Conservation (phyloP, 2,329 filamentous ascomycete genomes). For the Fusarium siculi region DNA sequence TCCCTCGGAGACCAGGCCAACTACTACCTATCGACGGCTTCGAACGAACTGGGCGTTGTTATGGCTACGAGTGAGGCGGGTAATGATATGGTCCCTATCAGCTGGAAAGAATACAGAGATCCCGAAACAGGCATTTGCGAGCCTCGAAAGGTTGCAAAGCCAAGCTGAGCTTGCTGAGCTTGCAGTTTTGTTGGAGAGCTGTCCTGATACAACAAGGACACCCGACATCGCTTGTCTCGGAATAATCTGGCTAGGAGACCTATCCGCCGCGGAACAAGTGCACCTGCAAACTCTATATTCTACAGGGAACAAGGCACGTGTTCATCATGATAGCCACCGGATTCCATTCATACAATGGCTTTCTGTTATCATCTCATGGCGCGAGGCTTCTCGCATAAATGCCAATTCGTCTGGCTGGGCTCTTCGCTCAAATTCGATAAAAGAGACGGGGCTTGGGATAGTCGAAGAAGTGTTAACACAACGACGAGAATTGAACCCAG, state of each 20-base stretch:
- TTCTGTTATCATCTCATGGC: constrained; percentile 13
- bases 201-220: constrained; percentile 31
- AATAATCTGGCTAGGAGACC: constrained; percentile 10
- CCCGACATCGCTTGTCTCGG: constrained; percentile 23
- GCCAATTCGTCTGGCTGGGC: neutral
- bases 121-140: constrained; percentile 80
- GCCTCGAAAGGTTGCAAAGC: constrained; percentile 92
- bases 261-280: neutral
- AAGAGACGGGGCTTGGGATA: constrained; percentile 7
- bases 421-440: constrained; percentile 10
- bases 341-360: neutral
- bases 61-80: constrained; percentile 90
- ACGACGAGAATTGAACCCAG: neutral
- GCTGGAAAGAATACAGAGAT: constrained; percentile 95
- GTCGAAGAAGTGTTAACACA: neutral
- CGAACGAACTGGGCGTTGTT: constrained; percentile 92
- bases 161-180: constrained; percentile 76
- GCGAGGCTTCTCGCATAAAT: constrained; percentile 13
- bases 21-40: constrained; percentile 93
- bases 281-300: neutral
- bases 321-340: constrained; percentile 9
- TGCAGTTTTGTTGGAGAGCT: constrained; percentile 8
- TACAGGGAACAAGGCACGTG: neutral
- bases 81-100: constrained; percentile 91
- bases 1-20: constrained; percentile 92